Evolutionary conservation across 1,284 basidiomycete species (phyloP), one percentile per base, ranked within the genome.

Genomic region (Ganoderma lingzhi): DNA sequence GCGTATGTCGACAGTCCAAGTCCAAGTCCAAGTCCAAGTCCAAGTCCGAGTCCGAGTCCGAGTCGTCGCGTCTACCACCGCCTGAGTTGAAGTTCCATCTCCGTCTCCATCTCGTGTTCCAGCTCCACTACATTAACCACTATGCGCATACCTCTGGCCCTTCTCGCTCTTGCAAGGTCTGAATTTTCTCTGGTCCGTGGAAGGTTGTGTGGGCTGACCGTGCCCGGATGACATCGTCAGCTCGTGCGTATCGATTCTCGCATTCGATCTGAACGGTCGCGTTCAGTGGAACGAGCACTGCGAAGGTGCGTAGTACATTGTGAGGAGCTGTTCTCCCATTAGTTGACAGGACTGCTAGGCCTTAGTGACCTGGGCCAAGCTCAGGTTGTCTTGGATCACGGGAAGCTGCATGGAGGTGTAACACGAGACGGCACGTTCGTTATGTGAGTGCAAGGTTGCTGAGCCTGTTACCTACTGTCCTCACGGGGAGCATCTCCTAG

Each of bases 281-380:
- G 79, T 93, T 35, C 81, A 84, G 60, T 93, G 90, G 89, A 93
- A 90, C 78, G 85, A 87, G 30, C 72, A 88, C 19, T 93, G 92
- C 80, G 80, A 84, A 59, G 82, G 92, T 93, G 68, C 73, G 85
- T 74, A 9, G 23, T 30, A 17, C 17, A 30, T 56, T 8, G 6
- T 10, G 39, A 3, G 59, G 37, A 14, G 42, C 51, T 6, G 61
- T 35, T 8, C 39, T 30, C 12, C 19, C 32, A 15, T 2, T 12
- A 15, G 28, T 39, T 55, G 10, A 23, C 3, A 59, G 35, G 17
- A 19, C 3, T 32, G 1, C 32, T 23, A 79, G 78, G 63, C 53
- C 23, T 76, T 48, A 58, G 65, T 87, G 89, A 84, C 69, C 82
- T 94, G 12, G 89, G 90, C 37, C 82, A 85, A 19, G 83, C 91